Conservation (phyloP, 352 stramenopile genomes). For the Phytophthora pluvialis region DNA sequence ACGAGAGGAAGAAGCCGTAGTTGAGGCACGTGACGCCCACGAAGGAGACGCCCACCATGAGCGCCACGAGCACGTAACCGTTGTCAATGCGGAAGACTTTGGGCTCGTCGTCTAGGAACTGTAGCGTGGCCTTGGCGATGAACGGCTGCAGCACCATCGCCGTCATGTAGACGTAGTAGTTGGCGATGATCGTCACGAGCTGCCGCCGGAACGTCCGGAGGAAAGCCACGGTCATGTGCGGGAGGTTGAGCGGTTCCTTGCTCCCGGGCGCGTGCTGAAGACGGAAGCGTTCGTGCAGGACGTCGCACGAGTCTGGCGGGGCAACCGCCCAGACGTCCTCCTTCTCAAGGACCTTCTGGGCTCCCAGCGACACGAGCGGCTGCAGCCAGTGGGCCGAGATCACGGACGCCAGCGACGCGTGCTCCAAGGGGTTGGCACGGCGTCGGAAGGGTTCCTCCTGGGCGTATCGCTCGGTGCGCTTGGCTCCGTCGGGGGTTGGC, state of each 20-base stretch:
- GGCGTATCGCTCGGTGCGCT: conserved; percentile 21
- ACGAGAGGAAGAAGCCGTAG: conserved; percentile 48
- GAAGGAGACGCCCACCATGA: conserved; percentile 33
- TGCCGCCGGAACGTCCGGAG: conserved; percentile 34
- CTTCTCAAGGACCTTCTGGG: conserved; percentile 42
- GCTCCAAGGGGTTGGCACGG: conserved; percentile 43
- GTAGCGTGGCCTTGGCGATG: conserved; percentile 35
- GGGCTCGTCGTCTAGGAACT: conserved; percentile 31
- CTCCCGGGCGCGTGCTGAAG: conserved; percentile 12
- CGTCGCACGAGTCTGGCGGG: conserved; percentile 31
- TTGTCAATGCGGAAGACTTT: conserved; percentile 38
- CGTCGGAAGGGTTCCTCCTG: conserved; percentile 21
- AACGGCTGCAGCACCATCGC: conserved; percentile 40
- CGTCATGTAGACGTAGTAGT: conserved; percentile 39
- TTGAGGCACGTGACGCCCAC: conserved; percentile 39
- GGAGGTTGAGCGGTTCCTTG: conserved; percentile 16
- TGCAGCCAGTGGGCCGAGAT: conserved; percentile 41
- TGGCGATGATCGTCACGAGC: conserved; percentile 29
- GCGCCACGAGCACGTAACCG: conserved; percentile 29
- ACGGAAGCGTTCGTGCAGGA: conserved; percentile 30
- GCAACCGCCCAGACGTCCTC: conserved; percentile 40
- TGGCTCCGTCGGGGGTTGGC: conserved; percentile 5
- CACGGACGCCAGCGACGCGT: conserved; percentile 36
- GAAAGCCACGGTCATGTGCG: conserved; percentile 28
- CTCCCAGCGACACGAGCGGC: conserved; percentile 38